Base-by-base conservation (phyloP, 31 red algal genomes). In the Asparagopsis taxiformis region DNA sequence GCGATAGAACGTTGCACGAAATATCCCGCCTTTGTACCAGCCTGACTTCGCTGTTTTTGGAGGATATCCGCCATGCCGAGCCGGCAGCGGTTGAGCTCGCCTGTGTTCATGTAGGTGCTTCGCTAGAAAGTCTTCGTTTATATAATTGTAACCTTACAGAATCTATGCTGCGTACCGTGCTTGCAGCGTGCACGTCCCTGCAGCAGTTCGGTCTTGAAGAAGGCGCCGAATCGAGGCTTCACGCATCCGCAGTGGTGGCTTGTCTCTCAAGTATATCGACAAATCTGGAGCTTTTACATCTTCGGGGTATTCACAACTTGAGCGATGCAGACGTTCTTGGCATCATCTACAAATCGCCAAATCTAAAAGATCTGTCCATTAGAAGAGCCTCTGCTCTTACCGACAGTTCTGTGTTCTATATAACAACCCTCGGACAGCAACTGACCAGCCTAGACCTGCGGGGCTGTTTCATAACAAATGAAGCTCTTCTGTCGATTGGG, bases 41-140 rank as follows among this genome's bases (percentile, higher is more conserved):
- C 23, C 20, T 72, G 2, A 55, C 24, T 0, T 22, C 22, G 25
- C 49, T 72, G 24, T 54, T 72, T 32, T 29, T 72, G 68, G 68
- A 72, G 23, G 68, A 72, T 56, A 35, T 72, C n/a, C 68, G 68
- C 48, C 68, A 72, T 41, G 68, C 25, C 21, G 22, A 34, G 17
- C 36, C 68, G 3, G 25, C 19, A 6, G 50, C 36, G 15, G 30
- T 55, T 34, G 46, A 31, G 3, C 3, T 15, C 20, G 16, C 55
- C 10, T 72, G 68, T 56, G 11, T 22, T 8, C 22, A 31, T 20
- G 43, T 50, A 9, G 49, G 36, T 7, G 20, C 7, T 9, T 15
- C 22, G 43, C 30, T 72, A 23, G 26, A 15, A 15, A 19, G 25
- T 29, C 35, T 72, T 7, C 22, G 30, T 0, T 53, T 72, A 43